Conservation (phyloP, 2,329 filamentous ascomycete genomes). For the Fusarium nelsonii region DNA sequence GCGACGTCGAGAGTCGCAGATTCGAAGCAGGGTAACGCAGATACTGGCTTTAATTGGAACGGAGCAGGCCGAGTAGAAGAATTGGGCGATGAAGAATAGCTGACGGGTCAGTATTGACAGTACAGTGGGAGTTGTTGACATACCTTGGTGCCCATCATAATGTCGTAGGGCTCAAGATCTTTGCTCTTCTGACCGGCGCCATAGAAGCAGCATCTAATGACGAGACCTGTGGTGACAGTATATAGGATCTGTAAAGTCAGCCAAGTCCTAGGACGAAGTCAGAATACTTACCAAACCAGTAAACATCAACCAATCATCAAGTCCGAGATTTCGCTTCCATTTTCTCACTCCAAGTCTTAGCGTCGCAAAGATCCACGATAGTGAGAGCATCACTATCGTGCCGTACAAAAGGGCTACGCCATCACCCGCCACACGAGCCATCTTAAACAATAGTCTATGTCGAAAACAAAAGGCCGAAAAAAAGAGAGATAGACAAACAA, state of each 20-base stretch:
- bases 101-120: not conserved
- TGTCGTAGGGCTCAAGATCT: not conserved
- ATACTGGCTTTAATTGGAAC: constrained; percentile 48
- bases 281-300: constrained; percentile 26
- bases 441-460: not conserved
- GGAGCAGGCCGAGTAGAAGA: constrained; percentile 39
- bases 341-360: constrained; percentile 22
- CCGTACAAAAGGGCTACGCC: constrained; percentile 36
- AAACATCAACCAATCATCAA: constrained; percentile 44
- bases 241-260: constrained; percentile 25
- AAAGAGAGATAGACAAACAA: not conserved
- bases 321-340: constrained; percentile 35
- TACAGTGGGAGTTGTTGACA: rapidly evolving
- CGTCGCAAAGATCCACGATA: constrained; percentile 28
- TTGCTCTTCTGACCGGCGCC: constrained; percentile 31
- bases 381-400: constrained; percentile 31
- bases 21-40: constrained; percentile 48
- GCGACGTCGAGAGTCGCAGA: constrained; percentile 35
- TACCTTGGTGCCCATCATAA: constrained; percentile 40
- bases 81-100: constrained; percentile 42
- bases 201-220: constrained; percentile 38
- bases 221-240: constrained; percentile 25
- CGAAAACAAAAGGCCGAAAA: not conserved
- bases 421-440: constrained; percentile 28
- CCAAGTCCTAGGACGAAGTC: rapidly evolving